phyloP scores from a whole-genome alignment of 176 grass and related monocot genomes.

The Oryza punctata region DNA sequence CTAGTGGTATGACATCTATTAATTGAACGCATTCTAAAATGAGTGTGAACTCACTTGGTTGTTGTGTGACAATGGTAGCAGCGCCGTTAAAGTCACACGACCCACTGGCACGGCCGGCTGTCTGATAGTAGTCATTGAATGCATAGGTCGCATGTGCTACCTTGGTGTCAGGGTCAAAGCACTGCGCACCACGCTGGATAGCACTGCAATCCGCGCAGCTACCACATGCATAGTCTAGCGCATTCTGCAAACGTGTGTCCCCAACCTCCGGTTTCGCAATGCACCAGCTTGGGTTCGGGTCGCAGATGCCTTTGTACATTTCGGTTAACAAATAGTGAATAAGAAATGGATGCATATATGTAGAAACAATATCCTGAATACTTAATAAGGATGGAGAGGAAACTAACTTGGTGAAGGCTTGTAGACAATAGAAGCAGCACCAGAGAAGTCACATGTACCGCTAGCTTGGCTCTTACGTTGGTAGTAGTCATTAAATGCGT shows the following conservation, averaged over 20 bases:
- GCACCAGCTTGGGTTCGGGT: slow-evolving; percentile 40
- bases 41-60: slow-evolving; percentile 17
- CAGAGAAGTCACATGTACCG: slow-evolving; percentile 52
- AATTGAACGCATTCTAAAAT: no score
- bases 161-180: slow-evolving; percentile 59
- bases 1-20: no score
- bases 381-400: no score
- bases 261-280: slow-evolving; percentile 29
- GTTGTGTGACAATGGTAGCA: slow-evolving; percentile 25
- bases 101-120: neutral
- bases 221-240: slow-evolving; percentile 14
- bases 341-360: no score
- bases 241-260: neutral
- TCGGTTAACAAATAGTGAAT: neutral
- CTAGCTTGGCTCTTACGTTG: slow-evolving; percentile 18
- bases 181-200: slow-evolving; percentile 47
- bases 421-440: slow-evolving; percentile 44
- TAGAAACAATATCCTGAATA: no score
- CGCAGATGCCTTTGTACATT: neutral
- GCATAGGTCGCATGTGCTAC: slow-evolving; percentile 55
- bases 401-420: slow-evolving; percentile 13
- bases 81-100: slow-evolving; percentile 45
- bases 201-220: slow-evolving; percentile 49
- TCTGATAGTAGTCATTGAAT: slow-evolving; percentile 61
- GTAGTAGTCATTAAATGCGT: slow-evolving; percentile 61